Evolutionary conservation across 2,329 filamentous ascomycete species (phyloP).

Genomic region (Grosmannia huntii): DNA sequence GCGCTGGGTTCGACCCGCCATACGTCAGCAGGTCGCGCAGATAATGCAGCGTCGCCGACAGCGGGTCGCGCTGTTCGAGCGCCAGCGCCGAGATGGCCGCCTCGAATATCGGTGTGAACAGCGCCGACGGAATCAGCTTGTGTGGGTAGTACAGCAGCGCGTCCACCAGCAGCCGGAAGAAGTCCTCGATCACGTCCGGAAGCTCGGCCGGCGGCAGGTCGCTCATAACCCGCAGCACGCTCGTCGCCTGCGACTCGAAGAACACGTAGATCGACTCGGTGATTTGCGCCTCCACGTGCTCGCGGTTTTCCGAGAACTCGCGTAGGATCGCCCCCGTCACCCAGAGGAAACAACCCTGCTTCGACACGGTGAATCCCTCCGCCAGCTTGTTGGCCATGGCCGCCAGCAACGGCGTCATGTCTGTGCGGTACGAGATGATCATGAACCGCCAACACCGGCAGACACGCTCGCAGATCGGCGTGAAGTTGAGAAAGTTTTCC

Average conservation of each 20-base stretch:
- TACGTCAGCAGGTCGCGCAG: constrained; percentile 84
- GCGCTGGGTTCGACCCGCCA: constrained; percentile 61
- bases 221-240: constrained; percentile 79
- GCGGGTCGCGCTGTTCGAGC: constrained; percentile 80
- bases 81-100: constrained; percentile 78
- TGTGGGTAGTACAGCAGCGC: constrained; percentile 87
- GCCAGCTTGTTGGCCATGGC: constrained; percentile 81
- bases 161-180: constrained; percentile 86
- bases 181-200: constrained; percentile 83
- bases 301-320: constrained; percentile 85
- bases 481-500: constrained; percentile 73
- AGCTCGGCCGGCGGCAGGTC: constrained; percentile 64
- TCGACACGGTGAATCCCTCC: constrained; percentile 68
- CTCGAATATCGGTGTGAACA: constrained; percentile 74
- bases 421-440: constrained; percentile 87
- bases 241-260: constrained; percentile 85
- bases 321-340: constrained; percentile 88
- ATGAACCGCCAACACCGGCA: constrained; percentile 95
- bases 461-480: constrained; percentile 83
- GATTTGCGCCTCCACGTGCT: constrained; percentile 70
- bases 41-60: constrained; percentile 87
- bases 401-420: constrained; percentile 73
- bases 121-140: constrained; percentile 63
- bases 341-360: constrained; percentile 97
- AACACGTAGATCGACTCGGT: constrained; percentile 85